Base-by-base conservation (phyloP, 352 stramenopile species). In the Globisporangium megalacanthum region DNA sequence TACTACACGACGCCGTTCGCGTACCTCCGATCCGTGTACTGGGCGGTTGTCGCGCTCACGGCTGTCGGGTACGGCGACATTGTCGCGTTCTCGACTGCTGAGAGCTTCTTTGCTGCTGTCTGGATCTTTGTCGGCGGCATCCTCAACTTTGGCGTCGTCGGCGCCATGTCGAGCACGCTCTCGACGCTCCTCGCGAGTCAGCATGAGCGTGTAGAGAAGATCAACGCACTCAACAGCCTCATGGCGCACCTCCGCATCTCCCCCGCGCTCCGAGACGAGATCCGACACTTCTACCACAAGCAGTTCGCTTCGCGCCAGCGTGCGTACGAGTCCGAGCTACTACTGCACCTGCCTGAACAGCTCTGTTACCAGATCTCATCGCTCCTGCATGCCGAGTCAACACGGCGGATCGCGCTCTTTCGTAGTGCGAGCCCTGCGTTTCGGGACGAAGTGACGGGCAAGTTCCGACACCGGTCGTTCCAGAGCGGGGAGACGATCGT, bases 101-200 rank as follows among this genome's bases (percentile, higher is more conserved):
- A 93, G 52, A 89, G 69, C 36, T 79, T 80, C 22, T 92, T 88
- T 37, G 81, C 83, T 0, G 77, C 81, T 8, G 19, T 86, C 0
- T 93, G 83, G 83, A 86, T 89, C 53, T 93, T 86, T 55, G 45
- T 89, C 0, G 77, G 79, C 6, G 79, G 79, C 2, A 74, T 92
- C 31, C 74, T 93, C 53, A 93, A 93, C 58, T 93, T 89, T 62
- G 79, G 68, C 5, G 75, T 89, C 10, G 73, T 93, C 1, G 83
- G 81, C 1, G 83, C 83, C 0, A 93, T 93, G 75, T 93, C 81
- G 4, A 90, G 75, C 46, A 90, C 76, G 0, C 86, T 93, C 53
- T 77, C 79, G 1, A 88, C 81, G n/a, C 68, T 86, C 1, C 73
- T 88, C 36, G 81, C 79, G 0, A 67, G 65, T 0, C 74, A 85